Conservation (phyloP, 1,284 basidiomycete species). For the Leccinum pallidistipes region DNA sequence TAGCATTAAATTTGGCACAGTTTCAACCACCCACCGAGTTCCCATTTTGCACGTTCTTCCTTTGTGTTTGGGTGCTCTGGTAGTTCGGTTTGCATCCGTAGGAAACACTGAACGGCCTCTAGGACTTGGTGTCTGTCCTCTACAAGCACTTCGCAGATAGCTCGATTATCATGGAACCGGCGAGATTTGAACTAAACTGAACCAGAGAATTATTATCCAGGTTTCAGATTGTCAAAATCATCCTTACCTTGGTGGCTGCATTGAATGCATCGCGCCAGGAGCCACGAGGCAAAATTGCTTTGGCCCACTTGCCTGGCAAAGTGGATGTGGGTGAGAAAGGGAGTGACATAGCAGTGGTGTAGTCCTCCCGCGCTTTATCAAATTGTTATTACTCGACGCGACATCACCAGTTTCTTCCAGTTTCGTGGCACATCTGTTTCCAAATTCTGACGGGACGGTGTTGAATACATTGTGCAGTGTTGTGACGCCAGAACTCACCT, state of each 20-base stretch:
- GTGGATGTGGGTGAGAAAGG: not conserved
- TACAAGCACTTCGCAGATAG: conserved; percentile 5
- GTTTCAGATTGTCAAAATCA: not conserved
- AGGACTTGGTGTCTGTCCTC: not conserved
- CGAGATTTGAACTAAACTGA: not conserved
- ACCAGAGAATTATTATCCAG: not conserved
- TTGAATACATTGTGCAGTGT: not conserved
- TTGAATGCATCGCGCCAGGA: not conserved
- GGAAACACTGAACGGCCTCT: conserved; percentile 1
- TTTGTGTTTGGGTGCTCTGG: not conserved
- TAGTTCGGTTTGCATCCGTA: not conserved
- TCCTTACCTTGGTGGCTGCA: not conserved
- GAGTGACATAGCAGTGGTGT: conserved; percentile 1
- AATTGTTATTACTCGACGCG: not conserved
- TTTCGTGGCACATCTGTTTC: not conserved
- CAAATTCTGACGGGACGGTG: not conserved
- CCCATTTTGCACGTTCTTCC: not conserved
- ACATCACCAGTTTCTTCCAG: not conserved
- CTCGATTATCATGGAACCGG: not conserved
- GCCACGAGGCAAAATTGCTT: not conserved
- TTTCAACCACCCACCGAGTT: not conserved
- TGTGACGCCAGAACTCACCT: not conserved
- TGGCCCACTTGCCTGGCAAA: conserved; percentile 1
- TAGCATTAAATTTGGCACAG: not conserved
- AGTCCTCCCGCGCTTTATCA: not conserved